Evolutionary conservation across 495 filamentous ascomycete species (phyloP).

Genomic region (Penicillium parvum): DNA sequence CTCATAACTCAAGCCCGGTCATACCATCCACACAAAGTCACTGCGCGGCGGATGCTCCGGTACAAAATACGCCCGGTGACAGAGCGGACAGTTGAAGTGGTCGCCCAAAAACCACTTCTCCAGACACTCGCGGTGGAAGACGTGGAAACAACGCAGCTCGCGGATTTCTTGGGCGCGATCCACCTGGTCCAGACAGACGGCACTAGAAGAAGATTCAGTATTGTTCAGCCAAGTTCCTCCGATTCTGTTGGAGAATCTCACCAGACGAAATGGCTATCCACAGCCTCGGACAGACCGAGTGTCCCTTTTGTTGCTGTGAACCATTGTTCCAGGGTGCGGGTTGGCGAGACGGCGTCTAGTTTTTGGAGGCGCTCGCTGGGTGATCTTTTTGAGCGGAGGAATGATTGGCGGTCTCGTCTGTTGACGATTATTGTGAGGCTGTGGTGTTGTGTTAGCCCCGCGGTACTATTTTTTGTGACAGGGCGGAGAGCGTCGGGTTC

Average conservation of each 20-base stretch:
- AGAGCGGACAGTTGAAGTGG: slow-evolving; percentile 44
- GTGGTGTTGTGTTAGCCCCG: slow-evolving; percentile 1
- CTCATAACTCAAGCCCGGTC: slow-evolving; percentile 11
- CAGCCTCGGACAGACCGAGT: slow-evolving; percentile 31
- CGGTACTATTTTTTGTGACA: too few relatives aligned
- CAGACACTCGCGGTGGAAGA: slow-evolving; percentile 44
- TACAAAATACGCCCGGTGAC: slow-evolving; percentile 38
- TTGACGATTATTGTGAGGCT: slow-evolving; percentile 39
- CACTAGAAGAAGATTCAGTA: slow-evolving; percentile 18
- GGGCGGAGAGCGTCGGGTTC: too few relatives aligned
- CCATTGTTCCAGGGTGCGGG: slow-evolving; percentile 42
- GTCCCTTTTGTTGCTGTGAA: slow-evolving; percentile 36
- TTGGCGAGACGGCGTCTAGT: slow-evolving; percentile 38
- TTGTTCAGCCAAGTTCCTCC: too few relatives aligned
- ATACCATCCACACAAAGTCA: slow-evolving; percentile 44
- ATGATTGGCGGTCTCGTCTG: slow-evolving; percentile 29
- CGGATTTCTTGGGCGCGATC: slow-evolving; percentile 37
- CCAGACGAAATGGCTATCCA: slow-evolving; percentile 43
- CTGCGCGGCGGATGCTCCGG: slow-evolving; percentile 30
- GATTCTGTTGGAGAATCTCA: slow-evolving; percentile 22
- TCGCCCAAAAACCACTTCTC: slow-evolving; percentile 45
- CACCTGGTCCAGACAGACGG: slow-evolving; percentile 42
- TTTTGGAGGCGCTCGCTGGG: slow-evolving; percentile 34
- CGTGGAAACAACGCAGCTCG: slow-evolving; percentile 42
- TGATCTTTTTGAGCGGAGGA: slow-evolving; percentile 23